Percentiles rank a stretch among this genome's conserved stretches.
Evolutionary conservation across 2,329 filamentous ascomycete genomes (phyloP).

Genomic region (Proliferodiscus dingleyae): DNA sequence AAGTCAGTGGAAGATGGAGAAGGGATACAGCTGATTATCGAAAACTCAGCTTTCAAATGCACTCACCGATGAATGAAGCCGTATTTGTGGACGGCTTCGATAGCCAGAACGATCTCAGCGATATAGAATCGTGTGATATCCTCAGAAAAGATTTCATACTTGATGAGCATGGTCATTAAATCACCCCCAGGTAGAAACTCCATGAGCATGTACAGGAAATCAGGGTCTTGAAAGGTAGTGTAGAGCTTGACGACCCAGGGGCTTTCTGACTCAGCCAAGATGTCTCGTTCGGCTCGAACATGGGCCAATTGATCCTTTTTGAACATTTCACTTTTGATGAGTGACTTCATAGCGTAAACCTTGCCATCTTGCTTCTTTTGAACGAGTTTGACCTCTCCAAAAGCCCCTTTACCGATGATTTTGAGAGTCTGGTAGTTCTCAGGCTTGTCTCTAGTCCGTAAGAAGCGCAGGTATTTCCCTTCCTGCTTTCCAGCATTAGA

Average conservation of each 20-base stretch:
- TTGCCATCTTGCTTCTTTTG: slow-evolving; percentile 95
- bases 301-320: slow-evolving; percentile 98
- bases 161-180: slow-evolving; percentile 99
- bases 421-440: slow-evolving; percentile 96
- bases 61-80: slow-evolving; percentile 95
- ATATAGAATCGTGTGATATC: slow-evolving; percentile 99
- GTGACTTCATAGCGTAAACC: slow-evolving; percentile 96
- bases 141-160: slow-evolving; percentile 99
- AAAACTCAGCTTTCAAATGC: neutral
- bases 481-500: slow-evolving; percentile 82
- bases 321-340: slow-evolving; percentile 99
- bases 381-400: slow-evolving; percentile 96
- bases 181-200: slow-evolving; percentile 98
- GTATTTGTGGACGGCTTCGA: slow-evolving; percentile 95
- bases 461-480: slow-evolving; percentile 86
- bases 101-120: slow-evolving; percentile 96
- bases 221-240: slow-evolving; percentile 94
- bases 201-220: slow-evolving; percentile 99
- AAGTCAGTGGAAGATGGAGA: neutral
- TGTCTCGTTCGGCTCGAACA: slow-evolving; percentile 95
- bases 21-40: no score
- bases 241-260: slow-evolving; percentile 98
- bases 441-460: slow-evolving; percentile 87
- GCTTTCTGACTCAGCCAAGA: slow-evolving; percentile 97
- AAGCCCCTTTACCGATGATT: slow-evolving; percentile 98